These are phyloP conservation scores for Tolypocladium ovalisporum DNA, from an alignment of 2,329 filamentous ascomycete genomes.

Conservation along the genomic window DNA sequence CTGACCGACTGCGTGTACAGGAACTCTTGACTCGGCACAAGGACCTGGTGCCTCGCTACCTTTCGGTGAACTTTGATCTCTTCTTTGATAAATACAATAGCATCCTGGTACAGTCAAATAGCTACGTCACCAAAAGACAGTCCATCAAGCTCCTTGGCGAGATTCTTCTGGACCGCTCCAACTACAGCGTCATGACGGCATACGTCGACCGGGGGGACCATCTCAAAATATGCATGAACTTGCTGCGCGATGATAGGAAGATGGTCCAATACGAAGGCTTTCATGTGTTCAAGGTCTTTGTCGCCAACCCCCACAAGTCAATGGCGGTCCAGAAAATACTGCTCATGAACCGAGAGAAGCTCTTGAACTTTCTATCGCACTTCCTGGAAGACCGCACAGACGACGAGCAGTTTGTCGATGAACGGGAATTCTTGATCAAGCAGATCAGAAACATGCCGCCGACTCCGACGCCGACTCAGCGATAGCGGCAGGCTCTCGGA, in stretches of 20 bases:
- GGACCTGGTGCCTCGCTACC: conserved; percentile 74
- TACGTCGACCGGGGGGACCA: conserved; percentile 95
- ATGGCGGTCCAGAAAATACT: conserved; percentile 89
- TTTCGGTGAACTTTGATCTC: conserved; percentile 79
- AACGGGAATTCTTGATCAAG: conserved; percentile 93
- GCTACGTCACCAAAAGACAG: conserved; percentile 95
- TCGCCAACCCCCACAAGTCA: conserved; percentile 98
- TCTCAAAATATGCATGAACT: conserved; percentile 96
- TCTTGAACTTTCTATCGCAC: conserved; percentile 78
- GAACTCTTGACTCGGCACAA: conserved; percentile 94
- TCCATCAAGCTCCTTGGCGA: conserved; percentile 96
- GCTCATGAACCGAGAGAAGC: conserved; percentile 88
- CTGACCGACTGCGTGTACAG: conserved; percentile 29
- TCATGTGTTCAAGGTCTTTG: conserved; percentile 99
- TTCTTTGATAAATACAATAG: conserved; percentile 91
- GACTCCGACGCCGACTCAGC: conserved; percentile 41
- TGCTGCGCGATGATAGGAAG: conserved; percentile 87
- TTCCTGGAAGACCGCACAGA: conserved; percentile 94
- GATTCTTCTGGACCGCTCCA: conserved; percentile 85
- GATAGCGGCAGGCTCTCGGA: conserved; percentile 14
- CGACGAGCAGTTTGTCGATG: conserved; percentile 96
- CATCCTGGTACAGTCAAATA: conserved; percentile 79
- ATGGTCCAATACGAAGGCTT: conserved; percentile 99
- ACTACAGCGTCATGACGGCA: conserved; percentile 96
- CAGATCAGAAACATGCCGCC: conserved; percentile 68